Evolutionary conservation across 257 asterid genomes (phyloP).

Genomic region (Verbena officinalis): DNA sequence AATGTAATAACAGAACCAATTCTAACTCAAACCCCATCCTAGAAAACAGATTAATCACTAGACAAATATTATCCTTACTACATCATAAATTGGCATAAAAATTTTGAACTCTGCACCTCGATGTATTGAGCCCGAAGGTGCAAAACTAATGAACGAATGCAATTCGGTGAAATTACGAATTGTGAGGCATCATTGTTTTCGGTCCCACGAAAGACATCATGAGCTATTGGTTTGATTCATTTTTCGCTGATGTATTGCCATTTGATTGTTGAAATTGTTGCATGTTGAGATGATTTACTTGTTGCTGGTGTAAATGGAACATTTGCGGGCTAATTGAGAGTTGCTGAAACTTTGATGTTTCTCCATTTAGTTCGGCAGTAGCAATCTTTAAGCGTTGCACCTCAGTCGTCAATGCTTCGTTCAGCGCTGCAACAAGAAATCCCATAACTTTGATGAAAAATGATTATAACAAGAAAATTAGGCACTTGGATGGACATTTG

Average conservation of each 20-base stretch:
- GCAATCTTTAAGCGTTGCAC: conserved; percentile 69
- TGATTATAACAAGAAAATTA: too few relatives aligned
- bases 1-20: neutral
- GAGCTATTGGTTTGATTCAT: conserved; percentile 40
- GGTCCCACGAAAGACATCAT: conserved; percentile 16
- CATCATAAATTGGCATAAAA: conserved; percentile 26
- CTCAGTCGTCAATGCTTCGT: conserved; percentile 66
- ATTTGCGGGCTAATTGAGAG: conserved; percentile 54
- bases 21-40: conserved; percentile 14
- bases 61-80: conserved; percentile 23
- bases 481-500: too few relatives aligned
- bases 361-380: conserved; percentile 47
- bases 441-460: too few relatives aligned
- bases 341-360: conserved; percentile 55
- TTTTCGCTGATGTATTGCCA: conserved; percentile 36
- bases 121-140: conserved; percentile 22
- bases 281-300: conserved; percentile 35
- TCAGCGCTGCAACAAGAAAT: conserved; percentile 53
- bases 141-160: conserved; percentile 38
- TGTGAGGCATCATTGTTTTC: neutral
- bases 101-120: conserved; percentile 22
- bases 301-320: conserved; percentile 53
- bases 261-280: conserved; percentile 42
- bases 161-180: conserved; percentile 5
- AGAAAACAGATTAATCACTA: conserved; percentile 25